A percentile compares a stretch with the other conserved stretches of the same genome.
Evolutionary conservation across 306 rosid genomes (phyloP).

Genomic region (Acmispon strigosus): DNA sequence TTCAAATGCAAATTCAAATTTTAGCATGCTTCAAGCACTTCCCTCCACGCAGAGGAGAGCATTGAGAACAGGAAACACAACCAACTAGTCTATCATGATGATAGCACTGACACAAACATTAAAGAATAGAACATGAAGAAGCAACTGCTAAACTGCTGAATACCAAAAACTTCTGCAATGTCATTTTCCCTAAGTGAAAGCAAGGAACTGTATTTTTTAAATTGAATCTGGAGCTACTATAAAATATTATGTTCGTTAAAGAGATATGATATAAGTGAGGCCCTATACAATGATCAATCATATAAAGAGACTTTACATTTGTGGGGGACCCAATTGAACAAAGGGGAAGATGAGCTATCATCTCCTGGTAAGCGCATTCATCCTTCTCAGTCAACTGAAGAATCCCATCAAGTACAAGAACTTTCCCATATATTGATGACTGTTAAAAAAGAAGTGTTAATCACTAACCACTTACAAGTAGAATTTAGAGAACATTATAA

Average conservation of each 20-base stretch:
- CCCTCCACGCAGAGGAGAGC: neutral
- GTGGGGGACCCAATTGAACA: slow-evolving; percentile 85
- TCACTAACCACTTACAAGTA: neutral
- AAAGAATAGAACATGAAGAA: neutral
- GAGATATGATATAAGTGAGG: neutral
- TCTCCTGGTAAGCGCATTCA: slow-evolving; percentile 99
- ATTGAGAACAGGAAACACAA: neutral
- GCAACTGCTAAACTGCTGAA: neutral
- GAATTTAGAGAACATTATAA: slow-evolving; percentile 16
- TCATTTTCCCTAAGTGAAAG: neutral
- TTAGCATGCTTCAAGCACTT: neutral
- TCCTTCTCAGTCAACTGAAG: slow-evolving; percentile 94
- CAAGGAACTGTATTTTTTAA: neutral
- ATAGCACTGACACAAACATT: neutral
- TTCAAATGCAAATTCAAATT: neutral
- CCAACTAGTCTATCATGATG: neutral
- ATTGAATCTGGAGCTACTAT: neutral
- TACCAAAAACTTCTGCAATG: neutral
- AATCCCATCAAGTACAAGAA: slow-evolving; percentile 97
- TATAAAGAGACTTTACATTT: slow-evolving; percentile 42
- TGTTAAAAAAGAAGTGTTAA: slow-evolving; percentile 28
- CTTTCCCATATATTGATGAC: slow-evolving; percentile 85
- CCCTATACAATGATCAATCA: neutral
- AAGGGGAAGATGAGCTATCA: slow-evolving; percentile 96
- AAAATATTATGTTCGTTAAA: neutral